Conservation (phyloP, 2,329 filamentous ascomycete species). For the Diplodia corticola region DNA sequence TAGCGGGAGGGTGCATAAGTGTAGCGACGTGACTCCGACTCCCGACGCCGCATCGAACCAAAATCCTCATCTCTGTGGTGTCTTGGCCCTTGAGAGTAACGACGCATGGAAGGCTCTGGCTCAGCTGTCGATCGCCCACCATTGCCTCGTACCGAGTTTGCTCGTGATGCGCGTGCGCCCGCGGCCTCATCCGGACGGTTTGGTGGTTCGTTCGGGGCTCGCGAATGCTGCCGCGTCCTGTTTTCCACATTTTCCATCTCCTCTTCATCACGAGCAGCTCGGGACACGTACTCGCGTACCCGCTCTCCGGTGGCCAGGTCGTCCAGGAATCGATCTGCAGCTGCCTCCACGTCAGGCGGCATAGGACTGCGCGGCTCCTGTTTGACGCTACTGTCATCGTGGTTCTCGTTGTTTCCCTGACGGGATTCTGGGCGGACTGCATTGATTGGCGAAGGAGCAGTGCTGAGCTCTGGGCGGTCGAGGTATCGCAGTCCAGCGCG, state of each 20-base stretch:
- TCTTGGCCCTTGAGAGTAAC: not conserved
- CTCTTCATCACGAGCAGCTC: constrained; percentile 21
- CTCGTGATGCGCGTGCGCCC: not conserved
- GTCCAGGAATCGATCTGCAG: constrained; percentile 39
- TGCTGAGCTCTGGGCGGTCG: constrained; percentile 29
- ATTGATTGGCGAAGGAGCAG: constrained; percentile 34
- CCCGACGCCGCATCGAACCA: not conserved
- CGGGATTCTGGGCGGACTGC: constrained; percentile 29
- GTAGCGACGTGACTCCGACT: constrained; percentile 13
- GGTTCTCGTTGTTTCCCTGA: constrained; percentile 28
- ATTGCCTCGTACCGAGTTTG: not conserved
- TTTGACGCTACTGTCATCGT: not conserved
- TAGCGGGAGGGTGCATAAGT: constrained; percentile 20
- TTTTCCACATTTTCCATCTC: constrained; percentile 16
- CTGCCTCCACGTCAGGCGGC: constrained; percentile 29
- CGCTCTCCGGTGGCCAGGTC: constrained; percentile 33
- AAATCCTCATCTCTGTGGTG: constrained; percentile 6
- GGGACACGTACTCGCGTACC: constrained; percentile 18
- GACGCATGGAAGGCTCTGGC: not conserved
- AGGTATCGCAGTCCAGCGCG: constrained; percentile 33
- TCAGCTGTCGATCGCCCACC: constrained; percentile 1
- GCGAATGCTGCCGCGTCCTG: constrained; percentile 9
- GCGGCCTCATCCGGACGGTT: not conserved
- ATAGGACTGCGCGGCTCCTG: constrained; percentile 24
- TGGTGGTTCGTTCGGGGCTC: not conserved